Conservation (phyloP, 1,139 yeast genomes). For the Arxiozyma heterogenica region DNA sequence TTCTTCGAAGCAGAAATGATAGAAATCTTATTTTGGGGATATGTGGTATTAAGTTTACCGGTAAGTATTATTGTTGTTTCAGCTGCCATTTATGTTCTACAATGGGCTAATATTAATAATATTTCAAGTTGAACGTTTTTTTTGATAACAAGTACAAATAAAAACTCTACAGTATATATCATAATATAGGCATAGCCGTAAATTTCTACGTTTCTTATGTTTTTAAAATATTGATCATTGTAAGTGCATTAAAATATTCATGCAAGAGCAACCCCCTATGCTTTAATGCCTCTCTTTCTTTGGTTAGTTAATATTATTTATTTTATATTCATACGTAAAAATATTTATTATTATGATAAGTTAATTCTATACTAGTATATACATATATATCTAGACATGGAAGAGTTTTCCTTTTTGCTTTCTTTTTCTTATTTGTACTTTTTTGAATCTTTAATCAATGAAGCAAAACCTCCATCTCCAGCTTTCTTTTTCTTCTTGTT, state of each 20-base stretch:
- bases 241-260: too few relatives aligned
- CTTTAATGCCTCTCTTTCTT: neutral
- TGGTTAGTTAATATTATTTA: too few relatives aligned
- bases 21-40: slow-evolving; percentile 71
- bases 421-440: slow-evolving; percentile 8
- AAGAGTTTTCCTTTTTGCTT: slow-evolving; percentile 10
- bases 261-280: too few relatives aligned
- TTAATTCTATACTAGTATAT: neutral
- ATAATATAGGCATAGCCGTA: neutral
- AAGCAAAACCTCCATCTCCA: slow-evolving; percentile 48
- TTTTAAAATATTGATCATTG: neutral
- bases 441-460: slow-evolving; percentile 44
- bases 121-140: neutral
- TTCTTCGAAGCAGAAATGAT: slow-evolving; percentile 62
- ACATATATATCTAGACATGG: neutral
- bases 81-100: slow-evolving; percentile 41
- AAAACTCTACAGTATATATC: neutral
- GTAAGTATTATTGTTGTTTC: slow-evolving; percentile 64
- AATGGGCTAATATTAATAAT: slow-evolving; percentile 28
- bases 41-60: slow-evolving; percentile 64
- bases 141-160: neutral
- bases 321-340: neutral
- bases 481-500: slow-evolving; percentile 30
- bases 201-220: neutral
- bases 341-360: neutral